Base-by-base conservation (phyloP, 2,329 filamentous ascomycete species). In the Trichoderma afroharzianum region DNA sequence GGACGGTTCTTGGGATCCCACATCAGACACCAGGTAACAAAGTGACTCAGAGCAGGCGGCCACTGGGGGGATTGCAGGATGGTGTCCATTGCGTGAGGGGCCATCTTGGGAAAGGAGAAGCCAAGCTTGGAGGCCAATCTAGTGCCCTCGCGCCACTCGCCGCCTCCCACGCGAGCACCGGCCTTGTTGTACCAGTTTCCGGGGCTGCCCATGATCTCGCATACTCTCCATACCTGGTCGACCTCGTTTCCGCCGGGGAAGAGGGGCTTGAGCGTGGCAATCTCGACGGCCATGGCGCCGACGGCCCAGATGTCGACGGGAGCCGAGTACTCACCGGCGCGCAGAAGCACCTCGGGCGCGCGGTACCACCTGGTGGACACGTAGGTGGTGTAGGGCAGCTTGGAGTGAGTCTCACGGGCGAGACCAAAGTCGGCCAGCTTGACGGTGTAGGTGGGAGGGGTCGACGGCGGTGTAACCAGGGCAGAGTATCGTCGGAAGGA, bases 31-130 rank as follows among this genome's bases (percentile, higher is more conserved):
- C 94, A 98, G 18, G 96, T 99, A 72, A 99, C 96, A 78, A 99
- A 98, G 72, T 97, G 90, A 77, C 92, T 92, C 70, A 99, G 87
- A 24, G 94, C 92, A 1, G 91, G 84, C 6, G 96, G 96, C 96
- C 96, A 99, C 78, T 97, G 93, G 18, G 96, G 94, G 30, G 92
- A 81, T 79, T 94, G 94, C 8, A 99, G 86, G 75, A 98, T 96
- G 6, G 94, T 97, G 76, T 98, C 95, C 89, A 99, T 94, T 21
- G 95, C 90, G 81, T 98, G 96, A 64, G 96, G 96, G 26, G 96
- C 95, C 96, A 99, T 98, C 90, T 96, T 98, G 72, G 96, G 96
- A 83, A 99, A 99, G 0, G 96, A 98, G 82, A 99, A 99, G 70
- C 96, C 96, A 74, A 99, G 88, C 86, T 98, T 98, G 76, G 96